phyloP scores from a whole-genome alignment of 2,329 filamentous ascomycete species.

The Kalmusia sp. region DNA sequence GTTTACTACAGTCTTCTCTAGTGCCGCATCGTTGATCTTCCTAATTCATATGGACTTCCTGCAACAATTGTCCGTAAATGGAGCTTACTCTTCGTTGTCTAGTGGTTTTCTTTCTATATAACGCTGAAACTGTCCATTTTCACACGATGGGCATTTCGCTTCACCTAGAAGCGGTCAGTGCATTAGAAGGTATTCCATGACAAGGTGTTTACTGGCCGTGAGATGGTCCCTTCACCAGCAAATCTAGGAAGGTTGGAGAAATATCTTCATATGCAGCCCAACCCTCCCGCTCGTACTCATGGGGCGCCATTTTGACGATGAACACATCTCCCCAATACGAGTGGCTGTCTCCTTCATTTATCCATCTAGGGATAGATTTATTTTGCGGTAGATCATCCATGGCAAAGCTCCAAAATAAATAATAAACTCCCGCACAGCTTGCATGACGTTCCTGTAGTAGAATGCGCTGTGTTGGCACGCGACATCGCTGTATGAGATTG shows the following conservation, averaged over 20 bases:
- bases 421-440: constrained; percentile 1
- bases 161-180: background rate
- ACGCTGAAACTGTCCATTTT: background rate
- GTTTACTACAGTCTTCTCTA: no score
- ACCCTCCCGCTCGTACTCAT: background rate
- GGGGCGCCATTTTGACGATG: background rate
- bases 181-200: background rate
- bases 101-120: background rate
- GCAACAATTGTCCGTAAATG: no score
- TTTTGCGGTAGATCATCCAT: constrained; percentile 4
- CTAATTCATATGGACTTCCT: no score
- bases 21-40: no score
- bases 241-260: background rate
- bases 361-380: background rate
- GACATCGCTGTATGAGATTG: background rate
- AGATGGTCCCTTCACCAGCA: background rate
- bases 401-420: background rate
- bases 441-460: background rate
- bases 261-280: constrained; percentile 5
- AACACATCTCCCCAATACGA: constrained; percentile 2
- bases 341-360: background rate
- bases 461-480: background rate
- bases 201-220: background rate
- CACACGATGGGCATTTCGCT: constrained; percentile 13
- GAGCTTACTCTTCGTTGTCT: no score